Evolutionary conservation across 345 rosid species (phyloP).

Genomic region (Linum trigynum): DNA sequence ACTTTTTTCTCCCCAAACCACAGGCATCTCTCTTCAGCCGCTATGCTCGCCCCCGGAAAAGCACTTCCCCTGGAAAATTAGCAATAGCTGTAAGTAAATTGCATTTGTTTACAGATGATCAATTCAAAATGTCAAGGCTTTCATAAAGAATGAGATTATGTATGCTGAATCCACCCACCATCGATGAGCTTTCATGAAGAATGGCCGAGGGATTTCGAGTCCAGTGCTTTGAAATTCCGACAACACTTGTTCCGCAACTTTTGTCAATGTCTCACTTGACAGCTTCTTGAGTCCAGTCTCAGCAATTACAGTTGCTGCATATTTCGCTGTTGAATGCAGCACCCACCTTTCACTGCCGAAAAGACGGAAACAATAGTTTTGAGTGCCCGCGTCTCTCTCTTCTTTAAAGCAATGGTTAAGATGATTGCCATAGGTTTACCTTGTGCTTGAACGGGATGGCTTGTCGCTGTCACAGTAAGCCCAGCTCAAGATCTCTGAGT

Average conservation of each 20-base stretch:
- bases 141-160: neutral
- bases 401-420: neutral
- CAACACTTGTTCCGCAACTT: conserved; percentile 59
- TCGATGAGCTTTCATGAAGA: conserved; percentile 80
- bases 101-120: neutral
- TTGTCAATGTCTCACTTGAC: conserved; percentile 38
- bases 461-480: conserved; percentile 70
- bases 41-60: conserved; percentile 64
- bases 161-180: conserved; percentile 33
- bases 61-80: conserved; percentile 66
- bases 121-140: neutral
- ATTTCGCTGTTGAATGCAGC: conserved; percentile 58
- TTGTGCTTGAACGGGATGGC: conserved; percentile 61
- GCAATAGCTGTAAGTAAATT: neutral
- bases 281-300: conserved; percentile 57
- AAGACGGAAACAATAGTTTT: neutral
- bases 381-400: neutral
- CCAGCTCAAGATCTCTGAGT: conserved; percentile 61
- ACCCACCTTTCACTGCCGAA: conserved; percentile 67
- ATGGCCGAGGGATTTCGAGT: conserved; percentile 42
- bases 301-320: conserved; percentile 46
- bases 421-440: conserved; percentile 21
- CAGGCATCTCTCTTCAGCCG: conserved; percentile 57
- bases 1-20: conserved; percentile 52
- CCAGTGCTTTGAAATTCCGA: conserved; percentile 52